Conservation (phyloP, 192 early-diverging fungal genomes). For the Coemansia sp. region DNA sequence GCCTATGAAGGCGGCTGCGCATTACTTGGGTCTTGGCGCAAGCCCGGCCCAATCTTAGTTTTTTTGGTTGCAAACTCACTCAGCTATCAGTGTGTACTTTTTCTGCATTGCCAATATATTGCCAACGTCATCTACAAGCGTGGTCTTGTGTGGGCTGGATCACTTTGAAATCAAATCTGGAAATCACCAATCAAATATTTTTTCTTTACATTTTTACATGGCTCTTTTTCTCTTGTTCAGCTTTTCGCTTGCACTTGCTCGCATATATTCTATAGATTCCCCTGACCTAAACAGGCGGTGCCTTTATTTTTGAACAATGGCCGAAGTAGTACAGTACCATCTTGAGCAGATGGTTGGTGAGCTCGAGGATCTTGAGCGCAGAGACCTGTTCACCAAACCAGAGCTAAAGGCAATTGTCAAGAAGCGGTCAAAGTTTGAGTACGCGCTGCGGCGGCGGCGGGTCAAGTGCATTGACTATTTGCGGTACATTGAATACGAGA, state of each 20-base stretch:
- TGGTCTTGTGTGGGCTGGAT: no score
- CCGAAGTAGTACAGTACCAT: conserved; percentile 84
- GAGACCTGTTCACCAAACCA: conserved; percentile 73
- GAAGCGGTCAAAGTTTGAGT: conserved; percentile 86
- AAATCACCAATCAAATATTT: no score
- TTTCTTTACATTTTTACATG: background rate
- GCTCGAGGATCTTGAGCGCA: conserved; percentile 82
- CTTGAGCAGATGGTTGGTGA: conserved; percentile 93
- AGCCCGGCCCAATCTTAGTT: conserved; percentile 9
- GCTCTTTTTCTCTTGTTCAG: no score
- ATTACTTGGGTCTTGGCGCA: conserved; percentile 29
- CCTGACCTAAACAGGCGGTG: no score
- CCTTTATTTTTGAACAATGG: conserved; percentile 60
- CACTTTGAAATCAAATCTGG: no score
- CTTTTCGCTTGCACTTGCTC: no score
- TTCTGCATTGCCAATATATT: background rate
- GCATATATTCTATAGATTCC: no score
- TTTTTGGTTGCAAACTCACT: background rate
- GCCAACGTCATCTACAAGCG: no score
- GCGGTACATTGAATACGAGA: conserved; percentile 94
- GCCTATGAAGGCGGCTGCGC: conserved; percentile 17
- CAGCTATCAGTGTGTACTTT: background rate
- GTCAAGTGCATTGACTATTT: conserved; percentile 76
- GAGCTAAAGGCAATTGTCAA: conserved; percentile 90
- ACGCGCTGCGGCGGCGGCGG: conserved; percentile 77